phyloP scores from a whole-genome alignment of 257 asterid species.

The Gynochthodes officinalis region DNA sequence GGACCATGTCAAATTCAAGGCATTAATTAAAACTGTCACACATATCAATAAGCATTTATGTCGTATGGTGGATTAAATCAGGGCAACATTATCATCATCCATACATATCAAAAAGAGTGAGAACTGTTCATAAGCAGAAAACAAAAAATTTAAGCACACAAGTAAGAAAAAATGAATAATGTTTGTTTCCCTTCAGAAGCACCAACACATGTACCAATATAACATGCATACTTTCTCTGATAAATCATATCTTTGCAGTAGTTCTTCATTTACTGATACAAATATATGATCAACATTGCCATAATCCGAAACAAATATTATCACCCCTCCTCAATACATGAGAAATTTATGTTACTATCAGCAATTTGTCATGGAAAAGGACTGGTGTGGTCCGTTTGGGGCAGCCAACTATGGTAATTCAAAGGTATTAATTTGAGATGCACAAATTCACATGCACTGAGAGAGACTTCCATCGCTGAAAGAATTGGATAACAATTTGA shows the following conservation, averaged over 20 bases:
- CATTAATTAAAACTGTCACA: not conserved
- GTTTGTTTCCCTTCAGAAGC: not conserved
- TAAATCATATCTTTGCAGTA: not conserved
- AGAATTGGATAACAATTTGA: not conserved
- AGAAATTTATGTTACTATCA: not conserved
- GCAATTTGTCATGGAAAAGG: not conserved
- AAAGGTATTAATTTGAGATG: not conserved
- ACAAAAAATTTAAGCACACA: not conserved
- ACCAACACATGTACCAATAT: not conserved
- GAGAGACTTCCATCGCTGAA: not conserved
- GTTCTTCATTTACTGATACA: not conserved
- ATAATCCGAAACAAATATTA: not conserved
- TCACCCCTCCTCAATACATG: not conserved
- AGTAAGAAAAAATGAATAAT: not conserved
- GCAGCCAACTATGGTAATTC: not conserved
- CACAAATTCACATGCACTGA: not conserved
- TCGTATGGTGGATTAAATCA: not conserved
- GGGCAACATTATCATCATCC: not conserved
- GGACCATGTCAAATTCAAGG: not conserved
- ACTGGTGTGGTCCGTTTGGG: not conserved
- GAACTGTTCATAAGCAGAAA: not conserved
- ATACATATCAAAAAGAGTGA: not conserved
- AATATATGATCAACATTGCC: not conserved
- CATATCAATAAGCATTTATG: not conserved
- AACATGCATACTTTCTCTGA: not conserved